Evolutionary conservation across 176 grass and related monocot genomes (phyloP).

Genomic region (Paspalum notatum): DNA sequence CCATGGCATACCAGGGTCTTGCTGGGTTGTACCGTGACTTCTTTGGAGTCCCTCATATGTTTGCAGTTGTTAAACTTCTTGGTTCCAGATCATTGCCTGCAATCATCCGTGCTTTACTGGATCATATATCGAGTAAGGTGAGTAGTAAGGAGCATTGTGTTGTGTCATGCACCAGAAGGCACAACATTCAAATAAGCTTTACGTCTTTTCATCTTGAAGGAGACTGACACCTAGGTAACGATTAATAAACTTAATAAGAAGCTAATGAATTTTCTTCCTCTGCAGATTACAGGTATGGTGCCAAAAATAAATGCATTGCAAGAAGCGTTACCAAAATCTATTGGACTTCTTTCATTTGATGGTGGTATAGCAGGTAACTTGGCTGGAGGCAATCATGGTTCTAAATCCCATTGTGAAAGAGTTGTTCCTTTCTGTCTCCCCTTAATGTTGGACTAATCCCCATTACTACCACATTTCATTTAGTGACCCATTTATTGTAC

Average conservation of each 20-base stretch:
- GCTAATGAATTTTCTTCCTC: slow-evolving; percentile 40
- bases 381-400: slow-evolving; percentile 20
- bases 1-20: slow-evolving; percentile 81
- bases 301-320: slow-evolving; percentile 86
- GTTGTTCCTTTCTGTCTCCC: slow-evolving; percentile 3
- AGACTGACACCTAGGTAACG: neutral
- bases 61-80: slow-evolving; percentile 92
- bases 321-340: slow-evolving; percentile 90
- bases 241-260: slow-evolving; percentile 31
- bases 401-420: slow-evolving; percentile 11
- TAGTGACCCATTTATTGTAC: slow-evolving; percentile 20
- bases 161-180: slow-evolving; percentile 28
- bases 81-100: slow-evolving; percentile 96
- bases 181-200: slow-evolving; percentile 18
- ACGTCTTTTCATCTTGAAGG: slow-evolving; percentile 22
- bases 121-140: slow-evolving; percentile 98
- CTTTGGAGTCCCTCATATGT: slow-evolving; percentile 98
- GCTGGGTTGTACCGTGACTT: slow-evolving; percentile 82
- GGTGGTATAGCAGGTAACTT: slow-evolving; percentile 91
- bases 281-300: slow-evolving; percentile 86
- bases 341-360: slow-evolving; percentile 96
- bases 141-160: slow-evolving; percentile 26
- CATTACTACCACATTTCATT: neutral
- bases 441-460: neutral
- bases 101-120: slow-evolving; percentile 90